A percentile compares a stretch with the other conserved stretches of the same genome.
phyloP scores from a whole-genome alignment of 176 grass and related monocot species.

The Aegilops tauschii region DNA sequence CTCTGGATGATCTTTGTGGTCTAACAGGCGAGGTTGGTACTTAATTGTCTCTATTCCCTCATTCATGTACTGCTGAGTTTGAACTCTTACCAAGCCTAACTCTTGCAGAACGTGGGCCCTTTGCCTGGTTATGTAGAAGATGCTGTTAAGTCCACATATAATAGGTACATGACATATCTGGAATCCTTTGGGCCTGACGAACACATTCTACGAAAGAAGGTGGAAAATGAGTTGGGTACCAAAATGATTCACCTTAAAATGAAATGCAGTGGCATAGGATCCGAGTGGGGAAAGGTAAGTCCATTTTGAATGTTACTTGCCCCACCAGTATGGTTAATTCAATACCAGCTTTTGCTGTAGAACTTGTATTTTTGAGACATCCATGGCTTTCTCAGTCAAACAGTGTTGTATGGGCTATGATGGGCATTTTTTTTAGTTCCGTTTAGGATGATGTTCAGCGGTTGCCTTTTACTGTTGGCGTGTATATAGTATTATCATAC shows the following conservation, averaged over 20 bases:
- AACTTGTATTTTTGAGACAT: background rate
- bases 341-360: background rate
- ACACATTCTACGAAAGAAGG: conserved; percentile 73
- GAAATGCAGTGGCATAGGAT: conserved; percentile 89
- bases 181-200: conserved; percentile 83
- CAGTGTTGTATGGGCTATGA: conserved; percentile 6
- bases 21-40: conserved; percentile 71
- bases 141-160: conserved; percentile 77
- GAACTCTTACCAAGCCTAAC: conserved; percentile 31
- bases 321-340: background rate
- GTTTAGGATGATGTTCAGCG: background rate
- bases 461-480: background rate
- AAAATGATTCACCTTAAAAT: conserved; percentile 99
- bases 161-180: conserved; percentile 77
- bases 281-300: conserved; percentile 87
- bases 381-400: background rate
- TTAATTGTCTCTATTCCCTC: conserved; percentile 17
- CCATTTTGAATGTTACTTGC: background rate
- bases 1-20: conserved; percentile 86
- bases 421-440: background rate
- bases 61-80: conserved; percentile 6
- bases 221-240: conserved; percentile 90
- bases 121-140: conserved; percentile 86
- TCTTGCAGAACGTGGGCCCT: conserved; percentile 66
- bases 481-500: background rate